phyloP scores from a whole-genome alignment of 2,329 filamentous ascomycete species.

The Triangularia setosa region DNA sequence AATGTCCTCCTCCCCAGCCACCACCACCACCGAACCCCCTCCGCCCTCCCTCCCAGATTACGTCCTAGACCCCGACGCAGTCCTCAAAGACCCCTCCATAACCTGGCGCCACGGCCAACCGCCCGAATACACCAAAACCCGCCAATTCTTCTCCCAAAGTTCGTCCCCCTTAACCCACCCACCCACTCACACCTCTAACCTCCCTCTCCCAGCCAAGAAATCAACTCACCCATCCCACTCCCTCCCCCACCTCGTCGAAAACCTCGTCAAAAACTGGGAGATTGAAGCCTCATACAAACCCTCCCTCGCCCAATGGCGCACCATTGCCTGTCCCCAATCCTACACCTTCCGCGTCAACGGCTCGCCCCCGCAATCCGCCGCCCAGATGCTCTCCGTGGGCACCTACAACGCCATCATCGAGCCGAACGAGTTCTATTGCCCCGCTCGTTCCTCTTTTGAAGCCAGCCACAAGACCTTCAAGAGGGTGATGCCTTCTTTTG shows the following conservation, averaged over 20 bases:
- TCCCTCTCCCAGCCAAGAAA: slow-evolving; percentile 46
- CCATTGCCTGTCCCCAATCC: slow-evolving; percentile 50
- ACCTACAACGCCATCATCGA: slow-evolving; percentile 67
- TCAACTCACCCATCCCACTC: slow-evolving; percentile 52
- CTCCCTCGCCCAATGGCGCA: slow-evolving; percentile 59
- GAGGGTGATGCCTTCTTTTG: slow-evolving; percentile 69
- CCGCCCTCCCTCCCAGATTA: slow-evolving; percentile 46
- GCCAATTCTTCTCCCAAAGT: slow-evolving; percentile 57
- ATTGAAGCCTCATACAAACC: slow-evolving; percentile 67
- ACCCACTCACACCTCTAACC: too few species aligned
- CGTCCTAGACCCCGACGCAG: slow-evolving; percentile 54
- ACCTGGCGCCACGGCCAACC: slow-evolving; percentile 58
- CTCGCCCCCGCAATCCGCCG: slow-evolving; percentile 50
- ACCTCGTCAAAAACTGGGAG: slow-evolving; percentile 71
- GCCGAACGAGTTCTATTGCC: slow-evolving; percentile 61
- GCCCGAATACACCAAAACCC: slow-evolving; percentile 62
- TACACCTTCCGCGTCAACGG: slow-evolving; percentile 65
- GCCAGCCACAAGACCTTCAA: slow-evolving; percentile 68
- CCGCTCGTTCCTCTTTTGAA: slow-evolving; percentile 55
- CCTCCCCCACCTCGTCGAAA: slow-evolving; percentile 60
- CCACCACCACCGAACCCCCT: neutral
- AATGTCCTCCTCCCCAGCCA: neutral
- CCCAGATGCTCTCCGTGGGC: slow-evolving; percentile 63
- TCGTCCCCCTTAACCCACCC: slow-evolving; percentile 26
- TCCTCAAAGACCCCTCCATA: slow-evolving; percentile 48